These are phyloP conservation scores for Calycina herbarum DNA, from an alignment of 2,329 filamentous ascomycete species.

Conservation along the genomic window DNA sequence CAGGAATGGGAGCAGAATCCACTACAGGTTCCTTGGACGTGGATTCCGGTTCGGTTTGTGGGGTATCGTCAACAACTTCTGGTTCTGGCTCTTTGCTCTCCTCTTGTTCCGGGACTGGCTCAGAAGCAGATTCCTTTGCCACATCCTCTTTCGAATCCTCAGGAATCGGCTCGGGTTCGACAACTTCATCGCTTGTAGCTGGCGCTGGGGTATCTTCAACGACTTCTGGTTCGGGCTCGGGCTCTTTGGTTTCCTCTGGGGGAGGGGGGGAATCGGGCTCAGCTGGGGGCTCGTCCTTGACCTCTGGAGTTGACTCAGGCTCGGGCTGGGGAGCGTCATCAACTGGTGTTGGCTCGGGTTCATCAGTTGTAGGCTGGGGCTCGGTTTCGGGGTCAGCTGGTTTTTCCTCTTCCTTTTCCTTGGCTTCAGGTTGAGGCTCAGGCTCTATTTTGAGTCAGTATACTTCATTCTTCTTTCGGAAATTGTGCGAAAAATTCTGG, in stretches of 20 bases:
- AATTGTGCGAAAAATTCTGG: too few species aligned
- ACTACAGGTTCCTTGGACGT: too few species aligned
- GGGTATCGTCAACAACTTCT: neutral
- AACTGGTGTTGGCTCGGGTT: too few species aligned
- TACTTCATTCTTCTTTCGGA: too few species aligned
- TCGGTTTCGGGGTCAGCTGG: neutral
- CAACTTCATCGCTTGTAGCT: neutral
- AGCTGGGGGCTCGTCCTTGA: neutral
- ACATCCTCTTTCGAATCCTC: neutral
- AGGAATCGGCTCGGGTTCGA: neutral
- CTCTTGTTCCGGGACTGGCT: neutral
- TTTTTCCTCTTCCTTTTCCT: neutral
- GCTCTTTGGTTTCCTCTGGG: constrained; percentile 4
- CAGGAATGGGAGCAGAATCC: neutral
- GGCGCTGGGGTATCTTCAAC: neutral
- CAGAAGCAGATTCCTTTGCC: too few species aligned
- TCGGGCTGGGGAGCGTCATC: neutral
- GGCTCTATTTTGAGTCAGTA: neutral
- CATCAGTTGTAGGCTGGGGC: neutral
- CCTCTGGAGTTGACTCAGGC: neutral
- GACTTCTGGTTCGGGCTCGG: too few species aligned
- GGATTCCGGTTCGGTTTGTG: too few species aligned
- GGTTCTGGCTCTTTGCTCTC: neutral
- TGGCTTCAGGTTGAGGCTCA: neutral
- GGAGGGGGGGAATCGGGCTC: neutral